A percentile compares a stretch with the other conserved stretches of the same genome.
Evolutionary conservation across 352 stramenopile species (phyloP).

Genomic region (Phytopythium boreale): DNA sequence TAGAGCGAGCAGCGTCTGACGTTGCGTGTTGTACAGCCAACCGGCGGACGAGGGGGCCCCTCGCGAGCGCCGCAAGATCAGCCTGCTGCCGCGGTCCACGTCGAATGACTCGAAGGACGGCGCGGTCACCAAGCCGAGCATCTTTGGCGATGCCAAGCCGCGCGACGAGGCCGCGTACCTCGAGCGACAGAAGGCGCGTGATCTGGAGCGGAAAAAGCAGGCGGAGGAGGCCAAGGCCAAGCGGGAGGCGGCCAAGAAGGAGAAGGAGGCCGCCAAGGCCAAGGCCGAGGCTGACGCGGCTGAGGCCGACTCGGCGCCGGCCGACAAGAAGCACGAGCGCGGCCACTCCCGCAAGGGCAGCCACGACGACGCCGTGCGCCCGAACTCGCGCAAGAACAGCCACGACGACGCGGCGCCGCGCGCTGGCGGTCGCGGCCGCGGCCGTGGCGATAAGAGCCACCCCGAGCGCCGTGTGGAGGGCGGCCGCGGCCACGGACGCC

Average conservation of each 20-base stretch:
- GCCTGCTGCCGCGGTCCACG: constrained; percentile 50
- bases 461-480: constrained; percentile 19
- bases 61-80: constrained; percentile 58
- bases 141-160: constrained; percentile 86
- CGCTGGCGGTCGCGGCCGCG: constrained; percentile 30
- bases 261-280: constrained; percentile 16
- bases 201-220: constrained; percentile 27
- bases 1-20: neutral
- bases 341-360: constrained; percentile 19
- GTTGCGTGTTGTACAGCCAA: constrained; percentile 12
- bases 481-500: constrained; percentile 34
- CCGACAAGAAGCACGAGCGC: constrained; percentile 13
- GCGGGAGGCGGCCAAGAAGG: constrained; percentile 19
- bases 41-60: constrained; percentile 16
- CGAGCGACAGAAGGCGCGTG: constrained; percentile 56
- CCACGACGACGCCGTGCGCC: constrained; percentile 21
- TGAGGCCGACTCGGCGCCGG: neutral
- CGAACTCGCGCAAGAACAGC: constrained; percentile 31
- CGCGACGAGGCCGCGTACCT: constrained; percentile 66
- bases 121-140: constrained; percentile 29
- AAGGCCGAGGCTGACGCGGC: neutral
- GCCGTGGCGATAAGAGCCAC: constrained; percentile 26
- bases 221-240: constrained; percentile 16
- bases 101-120: constrained; percentile 32
- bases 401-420: constrained; percentile 35